Conservation (phyloP, 2,329 filamentous ascomycete species). For the Cryphonectria parasitica region DNA sequence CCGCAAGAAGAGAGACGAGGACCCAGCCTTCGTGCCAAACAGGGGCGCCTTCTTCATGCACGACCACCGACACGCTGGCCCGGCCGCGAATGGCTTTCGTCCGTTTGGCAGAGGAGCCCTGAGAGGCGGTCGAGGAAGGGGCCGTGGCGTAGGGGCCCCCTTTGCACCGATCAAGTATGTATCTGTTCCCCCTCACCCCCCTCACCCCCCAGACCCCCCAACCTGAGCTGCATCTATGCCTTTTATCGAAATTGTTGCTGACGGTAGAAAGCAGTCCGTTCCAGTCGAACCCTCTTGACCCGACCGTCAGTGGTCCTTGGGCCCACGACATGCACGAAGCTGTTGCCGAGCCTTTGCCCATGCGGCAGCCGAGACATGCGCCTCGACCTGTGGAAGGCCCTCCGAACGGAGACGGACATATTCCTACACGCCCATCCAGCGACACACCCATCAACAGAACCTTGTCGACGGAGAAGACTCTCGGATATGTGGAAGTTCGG, state of each 20-base stretch:
- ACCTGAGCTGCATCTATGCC: not conserved
- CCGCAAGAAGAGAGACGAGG: constrained; percentile 82
- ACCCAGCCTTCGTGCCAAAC: constrained; percentile 93
- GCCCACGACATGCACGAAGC: constrained; percentile 92
- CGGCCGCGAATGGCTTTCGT: constrained; percentile 76
- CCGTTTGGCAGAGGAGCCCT: constrained; percentile 63
- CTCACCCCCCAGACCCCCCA: constrained; percentile 18
- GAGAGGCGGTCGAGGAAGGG: constrained; percentile 61
- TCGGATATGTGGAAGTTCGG: constrained; percentile 84
- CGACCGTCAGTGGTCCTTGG: constrained; percentile 77
- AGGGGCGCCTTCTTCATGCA: constrained; percentile 97
- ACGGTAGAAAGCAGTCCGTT: constrained; percentile 42
- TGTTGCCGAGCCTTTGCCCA: constrained; percentile 51
- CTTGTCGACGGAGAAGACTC: constrained; percentile 80
- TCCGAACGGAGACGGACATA: constrained; percentile 58
- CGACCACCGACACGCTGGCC: constrained; percentile 82
- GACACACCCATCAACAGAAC: constrained; percentile 71
- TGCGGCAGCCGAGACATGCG: constrained; percentile 47
- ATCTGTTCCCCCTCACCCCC: constrained; percentile 22
- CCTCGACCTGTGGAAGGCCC: constrained; percentile 51
- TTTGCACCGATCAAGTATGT: constrained; percentile 69
- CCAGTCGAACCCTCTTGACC: constrained; percentile 55
- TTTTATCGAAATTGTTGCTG: constrained; percentile 5
- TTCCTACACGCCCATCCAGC: constrained; percentile 62
- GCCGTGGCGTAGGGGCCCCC: constrained; percentile 57